Percentiles rank a stretch among this genome's conserved stretches.
These are phyloP conservation scores for Omphalotus guepiniiformis DNA, from an alignment of 768 basidiomycete genomes.

Conservation along the genomic window DNA sequence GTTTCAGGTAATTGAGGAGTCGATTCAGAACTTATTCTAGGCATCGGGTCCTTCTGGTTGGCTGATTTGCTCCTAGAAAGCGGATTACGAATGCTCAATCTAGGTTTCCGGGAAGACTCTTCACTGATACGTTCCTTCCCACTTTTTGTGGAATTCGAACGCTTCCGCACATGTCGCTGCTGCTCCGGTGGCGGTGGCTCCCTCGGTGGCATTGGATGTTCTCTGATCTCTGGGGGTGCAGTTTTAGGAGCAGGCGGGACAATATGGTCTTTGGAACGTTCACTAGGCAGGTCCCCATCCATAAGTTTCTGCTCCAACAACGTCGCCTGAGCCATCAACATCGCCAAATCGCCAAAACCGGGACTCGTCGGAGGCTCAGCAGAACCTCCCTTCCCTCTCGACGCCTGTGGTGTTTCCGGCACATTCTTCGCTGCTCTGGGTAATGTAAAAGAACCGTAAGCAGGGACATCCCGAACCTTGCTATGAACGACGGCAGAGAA, in stretches of 20 bases:
- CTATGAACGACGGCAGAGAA: conserved; percentile 59
- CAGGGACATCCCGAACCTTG: conserved; percentile 42
- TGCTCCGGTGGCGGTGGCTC: background rate
- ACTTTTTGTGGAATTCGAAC: conserved; percentile 2
- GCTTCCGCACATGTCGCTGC: background rate
- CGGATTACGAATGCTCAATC: conserved; percentile 13
- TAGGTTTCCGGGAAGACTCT: conserved; percentile 4
- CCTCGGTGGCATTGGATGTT: too few relatives aligned
- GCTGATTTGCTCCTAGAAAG: conserved; percentile 16
- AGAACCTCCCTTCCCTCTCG: conserved; percentile 24
- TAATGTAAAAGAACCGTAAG: conserved; percentile 14
- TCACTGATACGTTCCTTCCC: conserved; percentile 3
- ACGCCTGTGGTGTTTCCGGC: conserved; percentile 20
- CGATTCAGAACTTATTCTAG: background rate
- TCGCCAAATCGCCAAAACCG: conserved; percentile 47
- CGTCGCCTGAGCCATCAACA: conserved; percentile 55
- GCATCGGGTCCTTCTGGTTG: conserved; percentile 1
- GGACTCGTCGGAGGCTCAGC: conserved; percentile 41
- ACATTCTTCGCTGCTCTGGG: conserved; percentile 15
- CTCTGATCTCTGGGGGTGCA: conserved; percentile 24
- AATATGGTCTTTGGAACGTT: conserved; percentile 26
- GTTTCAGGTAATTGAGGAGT: background rate
- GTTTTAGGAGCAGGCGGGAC: too few relatives aligned
- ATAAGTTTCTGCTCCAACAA: conserved; percentile 51
- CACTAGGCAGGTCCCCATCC: conserved; percentile 42